Evolutionary conservation across 768 basidiomycete species (phyloP).

Genomic region (Leucocoprinus birnbaumii): DNA sequence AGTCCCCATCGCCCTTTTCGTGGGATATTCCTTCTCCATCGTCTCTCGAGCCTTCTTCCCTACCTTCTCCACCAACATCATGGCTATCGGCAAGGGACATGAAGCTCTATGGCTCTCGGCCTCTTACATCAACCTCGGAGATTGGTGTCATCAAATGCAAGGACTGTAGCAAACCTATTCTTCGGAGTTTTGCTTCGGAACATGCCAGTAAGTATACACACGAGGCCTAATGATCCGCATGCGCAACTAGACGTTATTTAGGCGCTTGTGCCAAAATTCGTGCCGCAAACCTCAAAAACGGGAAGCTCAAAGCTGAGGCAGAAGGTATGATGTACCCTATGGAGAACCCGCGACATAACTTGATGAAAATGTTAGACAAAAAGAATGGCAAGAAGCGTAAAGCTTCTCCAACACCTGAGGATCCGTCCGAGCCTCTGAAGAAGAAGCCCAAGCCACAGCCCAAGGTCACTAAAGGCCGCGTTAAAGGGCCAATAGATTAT

Average conservation of each 20-base stretch:
- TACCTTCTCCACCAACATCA: constrained; percentile 74
- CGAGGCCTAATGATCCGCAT: not conserved
- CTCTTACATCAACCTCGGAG: constrained; percentile 57
- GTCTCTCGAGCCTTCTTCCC: constrained; percentile 33
- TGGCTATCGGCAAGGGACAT: constrained; percentile 87
- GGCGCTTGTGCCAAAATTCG: constrained; percentile 63
- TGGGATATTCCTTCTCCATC: constrained; percentile 51
- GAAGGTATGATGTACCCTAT: constrained; percentile 36
- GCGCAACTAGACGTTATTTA: constrained; percentile 22
- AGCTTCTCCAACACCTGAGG: constrained; percentile 68
- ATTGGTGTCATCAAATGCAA: constrained; percentile 72
- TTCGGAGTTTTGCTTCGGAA: constrained; percentile 71
- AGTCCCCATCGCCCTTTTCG: constrained; percentile 54
- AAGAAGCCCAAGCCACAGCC: constrained; percentile 72
- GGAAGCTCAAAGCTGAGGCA: constrained; percentile 51
- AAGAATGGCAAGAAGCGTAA: constrained; percentile 76
- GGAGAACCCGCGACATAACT: not conserved
- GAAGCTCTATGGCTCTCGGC: constrained; percentile 81
- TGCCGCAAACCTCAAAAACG: constrained; percentile 46
- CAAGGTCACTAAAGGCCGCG: constrained; percentile 75
- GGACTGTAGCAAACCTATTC: constrained; percentile 79
- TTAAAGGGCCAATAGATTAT: constrained; percentile 84
- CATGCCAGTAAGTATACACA: constrained; percentile 57
- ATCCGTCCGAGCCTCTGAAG: constrained; percentile 63
- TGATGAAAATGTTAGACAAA: constrained; percentile 22